Percentiles rank a stretch among this genome's conserved stretches.
Evolutionary conservation across 495 filamentous ascomycete genomes (phyloP).

Genomic region (Chaetomium tenue): DNA sequence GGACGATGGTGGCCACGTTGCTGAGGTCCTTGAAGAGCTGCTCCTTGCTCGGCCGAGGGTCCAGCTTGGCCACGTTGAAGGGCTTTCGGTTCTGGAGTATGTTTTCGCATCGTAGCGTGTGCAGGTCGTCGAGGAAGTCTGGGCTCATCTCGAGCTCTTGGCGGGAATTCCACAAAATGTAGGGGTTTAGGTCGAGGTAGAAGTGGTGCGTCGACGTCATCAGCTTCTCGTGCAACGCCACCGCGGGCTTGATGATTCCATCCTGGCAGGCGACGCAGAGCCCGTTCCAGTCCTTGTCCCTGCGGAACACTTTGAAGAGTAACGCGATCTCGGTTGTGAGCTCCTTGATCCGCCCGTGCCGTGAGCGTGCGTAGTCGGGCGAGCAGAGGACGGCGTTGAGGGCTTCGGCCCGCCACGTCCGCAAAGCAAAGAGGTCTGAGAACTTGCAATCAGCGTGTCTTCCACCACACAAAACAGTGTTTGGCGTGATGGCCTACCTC

Average conservation of each 20-base stretch:
- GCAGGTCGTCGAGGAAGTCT: slow-evolving; percentile 28
- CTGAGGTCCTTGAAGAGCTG: slow-evolving; percentile 26
- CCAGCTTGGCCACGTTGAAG: slow-evolving; percentile 31
- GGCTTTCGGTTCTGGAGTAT: slow-evolving; percentile 31
- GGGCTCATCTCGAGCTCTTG: slow-evolving; percentile 20
- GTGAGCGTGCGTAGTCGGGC: slow-evolving; percentile 22
- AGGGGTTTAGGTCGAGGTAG: slow-evolving; percentile 29
- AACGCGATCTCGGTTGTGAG: slow-evolving; percentile 23
- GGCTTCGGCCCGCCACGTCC: slow-evolving; percentile 38
- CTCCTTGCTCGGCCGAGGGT: slow-evolving; percentile 24
- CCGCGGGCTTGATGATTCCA: slow-evolving; percentile 32
- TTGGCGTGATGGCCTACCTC: slow-evolving; percentile 23
- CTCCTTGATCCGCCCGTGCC: slow-evolving; percentile 10
- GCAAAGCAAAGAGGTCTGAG: slow-evolving; percentile 35
- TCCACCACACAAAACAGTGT: neutral
- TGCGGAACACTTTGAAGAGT: slow-evolving; percentile 22
- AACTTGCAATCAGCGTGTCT: neutral
- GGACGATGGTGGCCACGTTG: slow-evolving; percentile 27
- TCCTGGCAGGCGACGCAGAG: slow-evolving; percentile 22
- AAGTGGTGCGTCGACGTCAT: slow-evolving; percentile 36
- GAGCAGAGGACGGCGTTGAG: slow-evolving; percentile 32
- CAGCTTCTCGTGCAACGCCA: slow-evolving; percentile 33
- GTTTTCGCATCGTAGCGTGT: slow-evolving; percentile 34
- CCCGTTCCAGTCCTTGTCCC: slow-evolving; percentile 19
- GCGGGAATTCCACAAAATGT: slow-evolving; percentile 21